phyloP scores from a whole-genome alignment of 2,329 filamentous ascomycete species.

The Gnomoniopsis smithogilvyi region DNA sequence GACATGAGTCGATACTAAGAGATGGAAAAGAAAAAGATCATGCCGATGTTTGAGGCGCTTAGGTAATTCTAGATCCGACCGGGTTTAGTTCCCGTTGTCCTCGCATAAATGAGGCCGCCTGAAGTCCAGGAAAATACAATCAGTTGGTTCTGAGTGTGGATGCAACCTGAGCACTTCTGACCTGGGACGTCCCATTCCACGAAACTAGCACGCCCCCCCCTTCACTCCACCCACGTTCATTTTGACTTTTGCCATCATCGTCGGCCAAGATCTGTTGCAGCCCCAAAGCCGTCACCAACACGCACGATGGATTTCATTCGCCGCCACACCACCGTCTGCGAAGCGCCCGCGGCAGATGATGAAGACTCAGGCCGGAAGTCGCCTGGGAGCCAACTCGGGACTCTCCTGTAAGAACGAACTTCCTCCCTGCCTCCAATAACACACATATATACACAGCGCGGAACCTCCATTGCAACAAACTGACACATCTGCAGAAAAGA shows the following conservation, averaged over 20 bases:
- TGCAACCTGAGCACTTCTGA: not conserved
- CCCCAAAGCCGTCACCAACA: not conserved
- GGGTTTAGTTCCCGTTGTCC: not conserved
- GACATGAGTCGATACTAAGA: no score
- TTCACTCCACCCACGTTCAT: no score
- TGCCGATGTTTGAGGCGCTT: not conserved
- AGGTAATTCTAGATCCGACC: not conserved
- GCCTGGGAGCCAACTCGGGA: constrained; percentile 7
- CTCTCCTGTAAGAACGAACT: constrained; percentile 10
- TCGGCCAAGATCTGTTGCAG: not conserved
- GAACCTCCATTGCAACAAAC: not conserved
- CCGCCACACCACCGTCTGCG: not conserved
- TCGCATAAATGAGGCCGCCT: not conserved
- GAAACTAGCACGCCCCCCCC: no score
- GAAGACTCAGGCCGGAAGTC: constrained; percentile 9
- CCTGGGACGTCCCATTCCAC: not conserved
- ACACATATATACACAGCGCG: not conserved
- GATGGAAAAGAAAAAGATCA: no score
- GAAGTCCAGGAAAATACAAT: not conserved
- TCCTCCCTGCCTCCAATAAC: no score
- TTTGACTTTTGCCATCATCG: no score
- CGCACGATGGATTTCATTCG: not conserved
- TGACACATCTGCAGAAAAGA: constrained; percentile 21
- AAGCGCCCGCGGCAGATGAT: not conserved
- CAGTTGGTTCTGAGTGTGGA: not conserved